Conservation (phyloP, 441 rosid species). For the Bruguiera hainesii region DNA sequence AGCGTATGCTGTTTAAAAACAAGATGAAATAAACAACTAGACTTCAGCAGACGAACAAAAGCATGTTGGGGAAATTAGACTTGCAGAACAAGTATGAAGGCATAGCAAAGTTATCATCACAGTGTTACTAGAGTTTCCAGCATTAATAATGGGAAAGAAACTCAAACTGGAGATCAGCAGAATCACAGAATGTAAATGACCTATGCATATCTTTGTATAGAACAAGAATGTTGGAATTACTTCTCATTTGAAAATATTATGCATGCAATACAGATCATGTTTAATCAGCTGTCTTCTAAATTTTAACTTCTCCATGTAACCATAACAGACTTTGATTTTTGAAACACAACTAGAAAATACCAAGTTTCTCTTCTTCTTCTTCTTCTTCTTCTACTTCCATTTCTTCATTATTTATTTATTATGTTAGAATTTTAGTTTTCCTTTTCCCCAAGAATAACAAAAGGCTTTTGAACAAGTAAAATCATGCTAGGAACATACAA, state of each 20-base stretch:
- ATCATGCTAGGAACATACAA: not conserved
- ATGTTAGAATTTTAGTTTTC: not conserved
- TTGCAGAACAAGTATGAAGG: not conserved
- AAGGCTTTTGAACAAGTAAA: not conserved
- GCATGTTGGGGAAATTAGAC: not conserved
- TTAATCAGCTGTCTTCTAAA: not conserved
- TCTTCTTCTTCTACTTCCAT: too few relatives aligned
- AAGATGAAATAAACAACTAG: conserved; percentile 13
- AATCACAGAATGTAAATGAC: not conserved
- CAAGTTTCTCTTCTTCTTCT: too few relatives aligned
- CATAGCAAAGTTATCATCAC: not conserved
- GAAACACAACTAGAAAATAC: too few relatives aligned
- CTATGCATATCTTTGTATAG: not conserved
- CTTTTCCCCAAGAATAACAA: not conserved
- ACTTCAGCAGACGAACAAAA: not conserved
- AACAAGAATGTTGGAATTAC: not conserved
- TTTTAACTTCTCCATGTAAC: not conserved
- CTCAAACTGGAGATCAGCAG: not conserved
- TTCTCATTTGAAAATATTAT: too few relatives aligned
- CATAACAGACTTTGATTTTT: too few relatives aligned
- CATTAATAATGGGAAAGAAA: not conserved
- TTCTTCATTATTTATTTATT: too few relatives aligned
- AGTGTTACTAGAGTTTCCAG: not conserved
- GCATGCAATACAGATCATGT: not conserved
- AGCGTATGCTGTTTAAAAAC: conserved; percentile 49